These are phyloP conservation scores for Sporothrix dimorphospora DNA, from an alignment of 2,329 filamentous ascomycete species.

Conservation along the genomic window DNA sequence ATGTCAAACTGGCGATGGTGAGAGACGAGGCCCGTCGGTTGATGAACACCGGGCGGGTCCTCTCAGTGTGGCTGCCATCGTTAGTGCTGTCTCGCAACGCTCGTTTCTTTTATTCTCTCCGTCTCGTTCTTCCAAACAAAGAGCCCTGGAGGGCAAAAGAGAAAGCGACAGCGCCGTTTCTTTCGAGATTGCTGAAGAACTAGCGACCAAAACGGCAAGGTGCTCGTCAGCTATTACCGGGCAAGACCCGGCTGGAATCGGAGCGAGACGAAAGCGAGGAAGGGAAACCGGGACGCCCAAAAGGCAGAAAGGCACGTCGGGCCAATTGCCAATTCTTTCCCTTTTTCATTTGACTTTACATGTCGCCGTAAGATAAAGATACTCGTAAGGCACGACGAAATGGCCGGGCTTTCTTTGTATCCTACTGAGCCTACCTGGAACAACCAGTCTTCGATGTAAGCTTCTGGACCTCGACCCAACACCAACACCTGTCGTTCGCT, in stretches of 20 bases:
- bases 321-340: background rate
- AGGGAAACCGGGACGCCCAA: background rate
- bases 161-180: too few relatives aligned
- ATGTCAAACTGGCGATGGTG: background rate
- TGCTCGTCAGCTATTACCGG: conserved; percentile 23
- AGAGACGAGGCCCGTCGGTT: conserved; percentile 5
- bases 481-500: background rate
- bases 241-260: conserved; percentile 26
- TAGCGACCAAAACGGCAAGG: conserved; percentile 25
- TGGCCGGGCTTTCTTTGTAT: background rate
- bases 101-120: background rate
- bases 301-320: background rate
- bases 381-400: background rate
- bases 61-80: background rate
- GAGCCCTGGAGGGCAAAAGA: too few relatives aligned
- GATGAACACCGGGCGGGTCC: conserved; percentile 10
- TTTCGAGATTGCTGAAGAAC: conserved; percentile 20
- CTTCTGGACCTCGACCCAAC: background rate
- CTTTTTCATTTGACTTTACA: background rate
- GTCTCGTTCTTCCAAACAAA: background rate
- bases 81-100: background rate
- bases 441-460: background rate
- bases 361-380: background rate
- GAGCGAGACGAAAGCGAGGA: conserved; percentile 9
- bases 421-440: too few relatives aligned